Conservation (phyloP, 805 yeast species). For the Kodamaea fukazawae region DNA sequence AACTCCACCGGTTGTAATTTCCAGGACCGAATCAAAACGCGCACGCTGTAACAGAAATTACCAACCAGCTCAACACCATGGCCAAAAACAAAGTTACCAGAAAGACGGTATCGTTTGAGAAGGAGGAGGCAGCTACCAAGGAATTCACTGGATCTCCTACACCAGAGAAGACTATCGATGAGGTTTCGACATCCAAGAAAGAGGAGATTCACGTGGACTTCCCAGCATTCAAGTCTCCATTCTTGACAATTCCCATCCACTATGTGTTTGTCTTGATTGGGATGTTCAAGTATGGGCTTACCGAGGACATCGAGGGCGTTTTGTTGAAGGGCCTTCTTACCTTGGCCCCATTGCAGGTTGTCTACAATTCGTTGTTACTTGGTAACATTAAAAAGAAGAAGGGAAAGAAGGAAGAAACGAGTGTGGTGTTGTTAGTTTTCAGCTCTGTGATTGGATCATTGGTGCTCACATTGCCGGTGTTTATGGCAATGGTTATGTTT, state of each 20-base stretch:
- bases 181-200: not conserved
- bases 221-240: constrained; percentile 16
- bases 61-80: not conserved
- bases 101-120: constrained; percentile 23
- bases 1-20: no score
- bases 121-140: not conserved
- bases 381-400: constrained; percentile 4
- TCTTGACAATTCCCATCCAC: constrained; percentile 29
- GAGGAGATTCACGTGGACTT: constrained; percentile 2
- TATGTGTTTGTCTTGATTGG: constrained; percentile 23
- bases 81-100: constrained; percentile 11
- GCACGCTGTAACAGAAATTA: no score
- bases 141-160: not conserved
- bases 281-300: constrained; percentile 32
- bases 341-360: constrained; percentile 22
- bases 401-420: constrained; percentile 7
- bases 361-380: constrained; percentile 17
- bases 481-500: constrained; percentile 50
- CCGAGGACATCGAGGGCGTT: constrained; percentile 18
- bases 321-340: constrained; percentile 27
- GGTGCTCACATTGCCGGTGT: constrained; percentile 37
- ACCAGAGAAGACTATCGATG: no score
- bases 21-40: no score
- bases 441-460: constrained; percentile 31
- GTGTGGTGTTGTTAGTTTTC: constrained; percentile 12